Evolutionary conservation across 768 basidiomycete genomes (phyloP).

Genomic region (Auricularia heimuer): DNA sequence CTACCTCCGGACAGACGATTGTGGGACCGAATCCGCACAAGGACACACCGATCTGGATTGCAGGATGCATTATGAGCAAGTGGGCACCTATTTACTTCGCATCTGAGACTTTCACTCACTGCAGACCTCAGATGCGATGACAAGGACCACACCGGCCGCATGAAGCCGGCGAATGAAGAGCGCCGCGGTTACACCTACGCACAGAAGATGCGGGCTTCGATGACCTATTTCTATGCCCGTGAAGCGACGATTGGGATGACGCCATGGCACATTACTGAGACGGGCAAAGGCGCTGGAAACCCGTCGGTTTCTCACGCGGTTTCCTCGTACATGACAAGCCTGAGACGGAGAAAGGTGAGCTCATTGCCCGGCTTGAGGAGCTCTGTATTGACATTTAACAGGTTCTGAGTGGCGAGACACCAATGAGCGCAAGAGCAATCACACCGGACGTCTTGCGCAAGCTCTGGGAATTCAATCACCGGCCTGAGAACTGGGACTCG

Average conservation of each 20-base stretch:
- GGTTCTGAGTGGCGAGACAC: constrained; percentile 16
- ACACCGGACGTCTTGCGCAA: constrained; percentile 17
- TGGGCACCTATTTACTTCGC: not conserved
- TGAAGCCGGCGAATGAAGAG: not conserved
- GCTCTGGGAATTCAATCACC: constrained; percentile 20
- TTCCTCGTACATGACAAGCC: constrained; percentile 18
- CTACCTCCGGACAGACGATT: not conserved
- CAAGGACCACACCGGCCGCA: constrained; percentile 9
- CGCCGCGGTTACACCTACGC: constrained; percentile 4
- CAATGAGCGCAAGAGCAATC: constrained; percentile 21
- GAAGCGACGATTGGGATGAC: constrained; percentile 9
- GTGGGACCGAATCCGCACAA: not conserved
- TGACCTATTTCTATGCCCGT: constrained; percentile 15
- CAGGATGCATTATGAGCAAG: constrained; percentile 14
- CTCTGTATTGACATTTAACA: not conserved
- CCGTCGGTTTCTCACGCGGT: constrained; percentile 16
- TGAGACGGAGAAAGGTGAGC: constrained; percentile 15
- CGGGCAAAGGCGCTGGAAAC: constrained; percentile 11
- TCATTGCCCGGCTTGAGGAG: not conserved
- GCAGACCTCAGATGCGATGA: constrained; percentile 10
- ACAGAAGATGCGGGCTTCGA: constrained; percentile 17
- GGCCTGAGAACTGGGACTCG: constrained; percentile 8
- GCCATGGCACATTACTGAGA: constrained; percentile 8
- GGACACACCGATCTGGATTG: constrained; percentile 11
- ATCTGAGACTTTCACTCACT: not conserved